Evolutionary conservation across 345 rosid species (phyloP), one percentile per base, ranked within the genome.

Genomic region (Corchorus olitorius): DNA sequence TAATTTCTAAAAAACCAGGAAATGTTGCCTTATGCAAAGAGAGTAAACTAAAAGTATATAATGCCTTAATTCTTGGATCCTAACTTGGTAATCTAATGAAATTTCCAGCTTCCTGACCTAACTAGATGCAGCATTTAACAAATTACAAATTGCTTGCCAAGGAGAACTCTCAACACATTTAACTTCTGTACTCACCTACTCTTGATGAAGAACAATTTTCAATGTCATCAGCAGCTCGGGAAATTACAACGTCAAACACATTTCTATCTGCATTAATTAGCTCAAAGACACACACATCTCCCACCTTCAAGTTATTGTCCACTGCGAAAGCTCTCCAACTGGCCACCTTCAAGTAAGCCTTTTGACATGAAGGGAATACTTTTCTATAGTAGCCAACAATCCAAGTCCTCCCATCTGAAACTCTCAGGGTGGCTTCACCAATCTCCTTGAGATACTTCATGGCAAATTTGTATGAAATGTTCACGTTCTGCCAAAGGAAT

Each of bases 381-480:
- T 3, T 19, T 46, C 19, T 22, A 35, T 13, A 11, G 68, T 20
- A 46, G 19, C 8, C 53, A 12, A 73, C 58, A 4, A 5, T 16
- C 76, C 76, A 73, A 59, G 67, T 60, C 76, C 76, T 60, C 22
- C 76, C 76, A 73, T 73, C 76, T 7, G 68, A 13, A 60, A 60
- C 66, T 73, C 43, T 73, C 53, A 73, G 55, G 15, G 19, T 60
- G 14, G 46, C 53, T 13, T 22, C 55, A 45, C 54, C 43, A 34
- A 15, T 60, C 33, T 46, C 14, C 55, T 41, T 8, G 16, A 73
- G 45, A 73, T 73, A 61, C 16, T 43, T 73, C 27, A 14, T 33
- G 27, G 43, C 56, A 22, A 73, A 73, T 41, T 4, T 41, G 39
- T 0, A 12, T 11, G 76, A 67, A 3, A 73, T 73, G 55, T 4